phyloP scores from a whole-genome alignment of 257 asterid species.

The Ajuga chamaepitys region DNA sequence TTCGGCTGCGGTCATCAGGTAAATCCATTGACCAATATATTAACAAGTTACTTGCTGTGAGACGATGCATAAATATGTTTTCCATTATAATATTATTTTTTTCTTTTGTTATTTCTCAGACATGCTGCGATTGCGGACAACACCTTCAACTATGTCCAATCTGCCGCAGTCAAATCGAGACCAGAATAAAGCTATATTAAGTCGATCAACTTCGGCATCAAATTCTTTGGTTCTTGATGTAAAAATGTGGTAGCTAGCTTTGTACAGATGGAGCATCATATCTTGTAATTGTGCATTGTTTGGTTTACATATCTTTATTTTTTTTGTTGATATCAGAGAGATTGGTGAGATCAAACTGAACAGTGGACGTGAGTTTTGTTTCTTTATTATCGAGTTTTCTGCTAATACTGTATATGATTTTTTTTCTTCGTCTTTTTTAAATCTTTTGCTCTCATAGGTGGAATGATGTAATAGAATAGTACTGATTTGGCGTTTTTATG shows the following conservation, averaged over 20 bases:
- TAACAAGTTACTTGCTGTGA: background rate
- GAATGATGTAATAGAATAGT: background rate
- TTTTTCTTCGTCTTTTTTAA: background rate
- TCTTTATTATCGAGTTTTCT: background rate
- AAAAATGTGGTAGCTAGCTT: conserved; percentile 1
- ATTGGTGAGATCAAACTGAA: conserved; percentile 1
- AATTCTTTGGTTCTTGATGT: conserved; percentile 17
- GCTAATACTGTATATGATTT: background rate
- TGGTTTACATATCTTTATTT: conserved; percentile 20
- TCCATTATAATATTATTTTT: background rate
- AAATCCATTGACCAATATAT: background rate
- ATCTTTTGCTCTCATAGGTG: background rate
- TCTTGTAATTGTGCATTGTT: background rate
- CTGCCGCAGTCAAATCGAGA: conserved; percentile 56
- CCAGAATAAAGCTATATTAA: conserved; percentile 81
- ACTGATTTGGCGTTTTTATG: background rate
- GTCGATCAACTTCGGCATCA: conserved; percentile 19
- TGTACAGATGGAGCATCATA: background rate
- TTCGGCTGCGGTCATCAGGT: conserved; percentile 99
- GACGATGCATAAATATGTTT: background rate
- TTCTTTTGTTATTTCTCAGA: conserved; percentile 29
- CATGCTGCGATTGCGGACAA: conserved; percentile 72
- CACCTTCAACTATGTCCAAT: conserved; percentile 68
- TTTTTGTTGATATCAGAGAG: background rate
- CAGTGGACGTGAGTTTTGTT: conserved; percentile 4